Conservation (phyloP, 23 red algal species). For the Gracilaria domingensis region DNA sequence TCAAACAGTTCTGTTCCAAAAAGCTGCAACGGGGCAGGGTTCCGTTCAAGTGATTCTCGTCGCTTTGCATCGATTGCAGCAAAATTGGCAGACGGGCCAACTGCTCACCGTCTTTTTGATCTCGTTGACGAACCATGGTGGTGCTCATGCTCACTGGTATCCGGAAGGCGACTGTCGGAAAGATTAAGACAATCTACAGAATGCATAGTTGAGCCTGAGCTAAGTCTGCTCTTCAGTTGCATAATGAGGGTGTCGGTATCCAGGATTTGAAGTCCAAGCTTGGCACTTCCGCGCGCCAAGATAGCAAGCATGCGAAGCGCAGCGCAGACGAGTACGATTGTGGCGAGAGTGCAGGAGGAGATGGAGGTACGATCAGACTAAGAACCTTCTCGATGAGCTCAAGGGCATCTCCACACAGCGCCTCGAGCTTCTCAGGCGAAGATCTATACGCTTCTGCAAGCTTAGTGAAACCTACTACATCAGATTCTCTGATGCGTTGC, state of each 20-base stretch:
- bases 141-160: constrained; percentile 37
- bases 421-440: constrained; percentile 54
- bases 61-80: constrained; percentile 56
- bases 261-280: constrained; percentile 62
- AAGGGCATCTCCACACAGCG: constrained; percentile 57
- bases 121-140: constrained; percentile 13
- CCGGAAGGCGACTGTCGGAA: constrained; percentile 71
- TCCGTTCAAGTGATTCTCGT: constrained; percentile 50
- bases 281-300: constrained; percentile 61
- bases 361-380: constrained; percentile 51
- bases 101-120: constrained; percentile 35
- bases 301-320: constrained; percentile 61
- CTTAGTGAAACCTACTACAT: constrained; percentile 57
- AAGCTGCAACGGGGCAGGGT: constrained; percentile 32
- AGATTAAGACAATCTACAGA: constrained; percentile 67
- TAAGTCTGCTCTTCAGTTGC: constrained; percentile 51
- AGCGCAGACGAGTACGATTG: constrained; percentile 70
- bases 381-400: constrained; percentile 62
- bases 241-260: constrained; percentile 40
- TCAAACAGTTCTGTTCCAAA: constrained; percentile 59
- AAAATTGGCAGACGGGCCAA: constrained; percentile 25
- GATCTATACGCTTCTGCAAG: constrained; percentile 67
- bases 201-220: constrained; percentile 32
- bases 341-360: constrained; percentile 50
- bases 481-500: constrained; percentile 75